Evolutionary conservation across 1,284 basidiomycete genomes (phyloP).

Genomic region (Tilletia setariae): DNA sequence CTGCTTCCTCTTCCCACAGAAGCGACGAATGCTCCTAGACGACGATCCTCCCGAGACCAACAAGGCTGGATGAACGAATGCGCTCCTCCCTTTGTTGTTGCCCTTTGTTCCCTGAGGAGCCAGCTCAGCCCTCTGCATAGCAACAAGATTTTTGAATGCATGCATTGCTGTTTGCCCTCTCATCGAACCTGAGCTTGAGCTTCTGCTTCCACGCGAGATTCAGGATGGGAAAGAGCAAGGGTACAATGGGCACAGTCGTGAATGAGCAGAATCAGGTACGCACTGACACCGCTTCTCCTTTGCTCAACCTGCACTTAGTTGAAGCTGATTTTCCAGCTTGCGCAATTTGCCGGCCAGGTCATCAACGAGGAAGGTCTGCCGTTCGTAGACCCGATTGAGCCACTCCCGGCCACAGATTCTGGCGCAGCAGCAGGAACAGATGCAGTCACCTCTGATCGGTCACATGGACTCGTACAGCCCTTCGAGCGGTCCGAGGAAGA

Average conservation of each 20-base stretch:
- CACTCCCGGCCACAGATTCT: constrained; percentile 18
- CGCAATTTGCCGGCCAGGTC: constrained; percentile 22
- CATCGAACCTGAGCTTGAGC: too few species aligned
- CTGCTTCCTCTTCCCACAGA: neutral
- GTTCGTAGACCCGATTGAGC: constrained; percentile 47
- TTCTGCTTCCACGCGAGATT: neutral
- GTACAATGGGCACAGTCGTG: neutral
- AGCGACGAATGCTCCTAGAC: neutral
- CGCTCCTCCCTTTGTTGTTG: too few species aligned
- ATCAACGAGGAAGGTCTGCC: constrained; percentile 53
- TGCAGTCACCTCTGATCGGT: too few species aligned
- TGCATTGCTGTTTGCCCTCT: too few species aligned
- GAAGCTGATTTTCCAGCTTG: too few species aligned
- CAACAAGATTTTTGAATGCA: too few species aligned
- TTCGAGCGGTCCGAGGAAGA: constrained; percentile 22
- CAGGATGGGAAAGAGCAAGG: neutral
- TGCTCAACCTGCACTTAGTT: neutral
- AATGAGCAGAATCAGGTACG: constrained; percentile 13
- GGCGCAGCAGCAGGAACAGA: neutral
- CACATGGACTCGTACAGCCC: constrained; percentile 27
- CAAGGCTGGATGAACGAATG: too few species aligned
- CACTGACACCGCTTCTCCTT: neutral
- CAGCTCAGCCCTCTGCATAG: too few species aligned
- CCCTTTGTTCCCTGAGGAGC: too few species aligned
- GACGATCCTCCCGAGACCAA: neutral